Evolutionary conservation across 2,329 filamentous ascomycete genomes (phyloP), one percentile per base, ranked within the genome.

Genomic region (Clarireedia sp.): DNA sequence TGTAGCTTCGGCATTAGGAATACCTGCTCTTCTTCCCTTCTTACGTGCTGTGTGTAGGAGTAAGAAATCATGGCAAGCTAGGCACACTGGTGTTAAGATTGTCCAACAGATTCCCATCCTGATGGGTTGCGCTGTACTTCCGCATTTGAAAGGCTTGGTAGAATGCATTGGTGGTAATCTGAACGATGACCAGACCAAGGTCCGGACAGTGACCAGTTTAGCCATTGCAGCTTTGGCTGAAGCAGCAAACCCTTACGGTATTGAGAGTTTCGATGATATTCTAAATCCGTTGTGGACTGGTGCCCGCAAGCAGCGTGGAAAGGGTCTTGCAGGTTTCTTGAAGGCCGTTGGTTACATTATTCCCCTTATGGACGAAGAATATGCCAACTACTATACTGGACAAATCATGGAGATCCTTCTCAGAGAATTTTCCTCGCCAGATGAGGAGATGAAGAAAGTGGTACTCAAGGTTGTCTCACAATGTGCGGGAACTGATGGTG

Each of bases 371-470:
- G 94, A 99, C 74, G 94, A 99, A 72, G 94, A 99, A 69, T 97
- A 96, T 70, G 92, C 94, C 72, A 97, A 96, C 70, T 99, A 99
- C 74, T 99, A 99, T 68, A 97, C 94, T 8, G 89, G 85, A 63
- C 91, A 99, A 71, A 96, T 99, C 66, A 97, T 99, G 92, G 94
- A 97, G 71, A 97, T 97, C 66, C 76, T 99, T 14, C 82, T 97
- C 29, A 85, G 94, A 66, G 94, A 99, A 69, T 99, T 99, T 67
- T 88, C 90, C 6, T 96, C 92, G 0, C 94, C 94, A 0, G 94
- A 99, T 63, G 94, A 99, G 72, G 94, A 99, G 72, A 99, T 99
- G 94, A 99, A 97, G 75, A 99, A 99, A 75, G 94, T 99, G 1
- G 94, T 99, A 7, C 76, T 99, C 57, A 97, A 97, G 73, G 94